A percentile compares a stretch with the other conserved stretches of the same genome.
These are phyloP conservation scores for Achaetomiella virescens DNA, from an alignment of 495 filamentous ascomycete species.

Conservation along the genomic window DNA sequence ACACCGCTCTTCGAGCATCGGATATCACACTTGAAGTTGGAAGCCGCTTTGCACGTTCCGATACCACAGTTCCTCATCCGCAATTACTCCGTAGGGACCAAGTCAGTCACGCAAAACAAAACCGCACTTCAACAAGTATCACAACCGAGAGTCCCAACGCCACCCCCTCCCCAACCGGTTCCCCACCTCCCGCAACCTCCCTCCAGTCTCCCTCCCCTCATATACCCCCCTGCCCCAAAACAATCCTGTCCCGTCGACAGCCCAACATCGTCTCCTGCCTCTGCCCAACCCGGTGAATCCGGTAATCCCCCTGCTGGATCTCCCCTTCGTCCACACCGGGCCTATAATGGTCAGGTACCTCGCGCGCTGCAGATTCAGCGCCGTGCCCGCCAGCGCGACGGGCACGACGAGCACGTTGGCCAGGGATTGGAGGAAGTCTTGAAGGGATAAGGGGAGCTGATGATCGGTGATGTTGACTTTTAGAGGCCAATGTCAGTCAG, in stretches of 20 bases:
- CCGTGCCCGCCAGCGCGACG: constrained; percentile 22
- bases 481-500: constrained; percentile 22
- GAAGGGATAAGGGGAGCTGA: constrained; percentile 2
- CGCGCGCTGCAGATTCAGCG: constrained; percentile 25
- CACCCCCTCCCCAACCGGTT: neutral
- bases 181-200: constrained; percentile 2
- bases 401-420: constrained; percentile 19
- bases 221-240: constrained; percentile 9
- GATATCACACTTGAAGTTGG: too few relatives aligned
- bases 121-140: constrained; percentile 9
- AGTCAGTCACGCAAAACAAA: too few relatives aligned
- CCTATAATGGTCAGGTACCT: constrained; percentile 21
- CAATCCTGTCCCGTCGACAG: constrained; percentile 15
- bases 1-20: too few relatives aligned
- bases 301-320: constrained; percentile 25
- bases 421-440: neutral
- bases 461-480: constrained; percentile 24
- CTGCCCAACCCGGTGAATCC: constrained; percentile 24
- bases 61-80: too few relatives aligned
- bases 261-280: constrained; percentile 11
- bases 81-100: too few relatives aligned
- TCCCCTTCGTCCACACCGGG: constrained; percentile 24
- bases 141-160: constrained; percentile 2
- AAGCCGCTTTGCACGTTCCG: too few relatives aligned
- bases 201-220: neutral